These are phyloP conservation scores for Oryza meyeriana DNA, from an alignment of 176 grass and related monocot species.

Conservation along the genomic window DNA sequence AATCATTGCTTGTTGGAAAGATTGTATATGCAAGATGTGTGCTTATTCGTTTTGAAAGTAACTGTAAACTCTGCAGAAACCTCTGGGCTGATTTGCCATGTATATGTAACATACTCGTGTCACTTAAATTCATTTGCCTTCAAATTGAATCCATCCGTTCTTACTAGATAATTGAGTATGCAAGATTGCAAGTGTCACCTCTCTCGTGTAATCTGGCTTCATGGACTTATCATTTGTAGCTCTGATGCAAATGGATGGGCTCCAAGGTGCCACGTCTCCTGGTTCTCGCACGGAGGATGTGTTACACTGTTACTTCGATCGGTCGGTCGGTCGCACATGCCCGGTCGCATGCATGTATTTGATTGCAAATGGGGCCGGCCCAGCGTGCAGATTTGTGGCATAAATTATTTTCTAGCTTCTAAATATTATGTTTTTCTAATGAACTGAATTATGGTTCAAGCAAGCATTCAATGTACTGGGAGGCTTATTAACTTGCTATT, in stretches of 20 bases:
- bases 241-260: neutral
- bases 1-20: neutral
- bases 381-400: neutral
- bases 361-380: neutral
- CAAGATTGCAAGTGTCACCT: neutral
- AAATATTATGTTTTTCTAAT: neutral
- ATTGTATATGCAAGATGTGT: conserved; percentile 26
- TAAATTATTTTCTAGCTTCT: neutral
- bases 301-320: neutral
- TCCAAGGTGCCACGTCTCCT: neutral
- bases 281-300: neutral
- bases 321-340: neutral
- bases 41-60: conserved; percentile 19
- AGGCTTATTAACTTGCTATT: neutral
- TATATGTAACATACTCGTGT: conserved; percentile 19
- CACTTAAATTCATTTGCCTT: neutral
- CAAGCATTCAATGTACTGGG: neutral
- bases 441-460: neutral
- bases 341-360: neutral
- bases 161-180: neutral
- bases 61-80: conserved; percentile 16
- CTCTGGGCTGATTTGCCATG: neutral
- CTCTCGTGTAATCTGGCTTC: neutral
- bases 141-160: neutral
- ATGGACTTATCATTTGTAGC: neutral